A percentile compares a stretch with the other conserved stretches of the same genome.
These are phyloP conservation scores for Grammothele lineata DNA, from an alignment of 768 basidiomycete species.

Conservation along the genomic window DNA sequence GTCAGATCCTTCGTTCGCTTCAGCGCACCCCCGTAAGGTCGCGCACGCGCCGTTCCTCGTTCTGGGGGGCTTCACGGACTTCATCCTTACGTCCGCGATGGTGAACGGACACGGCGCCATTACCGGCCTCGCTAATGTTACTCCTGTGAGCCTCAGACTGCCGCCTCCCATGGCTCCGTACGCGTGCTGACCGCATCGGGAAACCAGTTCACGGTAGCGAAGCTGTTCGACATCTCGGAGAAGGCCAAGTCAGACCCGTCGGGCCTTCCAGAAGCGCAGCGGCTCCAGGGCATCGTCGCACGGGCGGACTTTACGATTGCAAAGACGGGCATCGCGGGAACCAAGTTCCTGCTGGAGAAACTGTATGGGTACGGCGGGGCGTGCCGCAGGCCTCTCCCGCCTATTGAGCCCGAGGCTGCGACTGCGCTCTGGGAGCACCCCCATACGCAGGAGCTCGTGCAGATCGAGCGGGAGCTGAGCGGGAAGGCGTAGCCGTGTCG, in stretches of 20 bases:
- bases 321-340: slow-evolving; percentile 73
- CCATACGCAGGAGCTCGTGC: slow-evolving; percentile 61
- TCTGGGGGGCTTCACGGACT: slow-evolving; percentile 83
- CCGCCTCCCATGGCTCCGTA: no score
- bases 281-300: slow-evolving; percentile 75
- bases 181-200: neutral
- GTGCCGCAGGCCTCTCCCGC: slow-evolving; percentile 72
- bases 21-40: slow-evolving; percentile 64
- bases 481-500: slow-evolving; percentile 30
- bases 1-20: slow-evolving; percentile 49
- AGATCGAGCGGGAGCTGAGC: slow-evolving; percentile 53
- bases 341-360: slow-evolving; percentile 74
- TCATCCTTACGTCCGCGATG: slow-evolving; percentile 67
- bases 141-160: slow-evolving; percentile 47
- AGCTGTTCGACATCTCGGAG: slow-evolving; percentile 58
- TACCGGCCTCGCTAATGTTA: slow-evolving; percentile 84
- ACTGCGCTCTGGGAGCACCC: slow-evolving; percentile 67
- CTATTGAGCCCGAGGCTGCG: slow-evolving; percentile 51
- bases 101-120: slow-evolving; percentile 84
- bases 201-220: slow-evolving; percentile 50
- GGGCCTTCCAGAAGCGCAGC: slow-evolving; percentile 62
- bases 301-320: slow-evolving; percentile 78
- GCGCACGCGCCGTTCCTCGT: slow-evolving; percentile 70
- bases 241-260: slow-evolving; percentile 50
- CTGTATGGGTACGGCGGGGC: slow-evolving; percentile 76